Evolutionary conservation across 768 basidiomycete genomes (phyloP).

Genomic region (Termitomyces sp.): DNA sequence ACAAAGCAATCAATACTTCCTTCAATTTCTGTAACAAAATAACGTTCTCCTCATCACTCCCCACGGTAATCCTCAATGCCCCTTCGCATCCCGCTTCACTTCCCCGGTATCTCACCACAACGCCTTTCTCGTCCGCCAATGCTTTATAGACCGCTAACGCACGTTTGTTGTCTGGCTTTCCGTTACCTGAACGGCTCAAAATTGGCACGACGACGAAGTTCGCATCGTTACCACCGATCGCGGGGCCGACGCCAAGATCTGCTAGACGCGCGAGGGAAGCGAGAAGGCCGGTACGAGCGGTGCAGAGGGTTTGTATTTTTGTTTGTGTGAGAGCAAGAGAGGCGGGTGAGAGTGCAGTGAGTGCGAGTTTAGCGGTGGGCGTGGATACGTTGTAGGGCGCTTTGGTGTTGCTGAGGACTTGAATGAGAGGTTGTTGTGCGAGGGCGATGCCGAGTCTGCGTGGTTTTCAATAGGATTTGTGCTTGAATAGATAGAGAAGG

Average conservation of each 20-base stretch:
- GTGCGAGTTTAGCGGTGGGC: constrained; percentile 80
- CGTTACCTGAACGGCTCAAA: constrained; percentile 33
- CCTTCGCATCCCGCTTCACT: constrained; percentile 80
- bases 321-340: constrained; percentile 59
- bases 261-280: constrained; percentile 32
- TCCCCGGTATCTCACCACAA: constrained; percentile 91
- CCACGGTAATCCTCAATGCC: constrained; percentile 87
- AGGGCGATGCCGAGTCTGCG: constrained; percentile 82
- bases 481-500: neutral
- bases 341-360: constrained; percentile 64
- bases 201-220: constrained; percentile 89
- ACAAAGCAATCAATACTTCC: constrained; percentile 34
- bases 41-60: constrained; percentile 74
- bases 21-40: constrained; percentile 49
- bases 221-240: constrained; percentile 79
- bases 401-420: constrained; percentile 90
- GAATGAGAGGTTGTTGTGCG: constrained; percentile 85
- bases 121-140: constrained; percentile 78
- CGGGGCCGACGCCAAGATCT: constrained; percentile 49
- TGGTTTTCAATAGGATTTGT: neutral
- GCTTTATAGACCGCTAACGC: constrained; percentile 66
- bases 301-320: constrained; percentile 54
- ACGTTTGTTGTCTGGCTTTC: constrained; percentile 50
- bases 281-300: constrained; percentile 53
- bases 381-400: constrained; percentile 96